These are phyloP conservation scores for Biscogniauxia sp. DNA, from an alignment of 2,329 filamentous ascomycete species.

Conservation along the genomic window DNA sequence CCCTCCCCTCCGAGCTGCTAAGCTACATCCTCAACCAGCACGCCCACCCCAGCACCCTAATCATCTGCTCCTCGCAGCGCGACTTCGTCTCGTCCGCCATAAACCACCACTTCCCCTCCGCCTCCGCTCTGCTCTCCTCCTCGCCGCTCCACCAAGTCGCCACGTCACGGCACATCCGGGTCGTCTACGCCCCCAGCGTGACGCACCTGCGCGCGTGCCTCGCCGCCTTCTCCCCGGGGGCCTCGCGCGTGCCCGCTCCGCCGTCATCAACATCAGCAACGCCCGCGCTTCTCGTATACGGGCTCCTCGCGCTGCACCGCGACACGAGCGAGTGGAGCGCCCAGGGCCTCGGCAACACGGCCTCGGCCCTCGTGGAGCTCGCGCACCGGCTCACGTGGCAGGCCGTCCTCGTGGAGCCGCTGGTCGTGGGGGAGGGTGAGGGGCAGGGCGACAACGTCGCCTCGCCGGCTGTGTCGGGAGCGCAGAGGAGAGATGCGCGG, in stretches of 20 bases:
- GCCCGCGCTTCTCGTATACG: slow-evolving; percentile 56
- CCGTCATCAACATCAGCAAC: slow-evolving; percentile 34
- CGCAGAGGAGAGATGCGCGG: slow-evolving; percentile 4
- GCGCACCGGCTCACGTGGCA: slow-evolving; percentile 45
- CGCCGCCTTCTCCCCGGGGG: slow-evolving; percentile 47
- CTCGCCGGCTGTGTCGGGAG: too few relatives aligned
- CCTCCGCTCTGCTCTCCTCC: slow-evolving; percentile 46
- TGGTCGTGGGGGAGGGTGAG: too few relatives aligned
- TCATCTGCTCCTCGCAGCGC: slow-evolving; percentile 66
- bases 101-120: not conserved
- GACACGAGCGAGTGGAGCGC: slow-evolving; percentile 72
- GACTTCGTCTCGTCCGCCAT: slow-evolving; percentile 63
- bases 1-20: slow-evolving; percentile 61
- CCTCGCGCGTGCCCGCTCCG: slow-evolving; percentile 27
- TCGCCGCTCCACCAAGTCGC: slow-evolving; percentile 69
- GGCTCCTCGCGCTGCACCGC: slow-evolving; percentile 63
- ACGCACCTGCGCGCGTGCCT: slow-evolving; percentile 77
- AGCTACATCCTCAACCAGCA: slow-evolving; percentile 59
- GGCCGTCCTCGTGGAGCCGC: slow-evolving; percentile 48
- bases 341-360: slow-evolving; percentile 64
- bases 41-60: slow-evolving; percentile 58
- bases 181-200: slow-evolving; percentile 73
- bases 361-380: slow-evolving; percentile 62
- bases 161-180: slow-evolving; percentile 64
- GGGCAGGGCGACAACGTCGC: too few relatives aligned